Percentiles rank a stretch among this genome's conserved stretches.
phyloP scores from a whole-genome alignment of 129 eudicot species.

The Artemisia tridentata region DNA sequence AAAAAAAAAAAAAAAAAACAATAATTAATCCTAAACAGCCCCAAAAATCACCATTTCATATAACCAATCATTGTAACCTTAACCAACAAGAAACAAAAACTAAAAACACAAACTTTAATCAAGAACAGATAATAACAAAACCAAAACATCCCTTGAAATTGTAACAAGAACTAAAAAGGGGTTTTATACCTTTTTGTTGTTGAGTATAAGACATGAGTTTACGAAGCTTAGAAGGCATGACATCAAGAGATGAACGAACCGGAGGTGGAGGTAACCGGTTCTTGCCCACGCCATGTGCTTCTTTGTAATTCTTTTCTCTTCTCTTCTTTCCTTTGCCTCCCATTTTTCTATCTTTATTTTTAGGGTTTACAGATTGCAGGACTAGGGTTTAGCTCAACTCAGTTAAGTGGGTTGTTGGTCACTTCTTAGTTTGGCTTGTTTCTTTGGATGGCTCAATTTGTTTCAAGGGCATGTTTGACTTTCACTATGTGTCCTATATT shows the following conservation, averaged over 20 bases:
- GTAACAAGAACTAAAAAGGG: too few relatives aligned
- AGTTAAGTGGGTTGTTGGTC: too few relatives aligned
- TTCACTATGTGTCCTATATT: too few relatives aligned
- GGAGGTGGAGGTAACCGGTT: conserved; percentile 89
- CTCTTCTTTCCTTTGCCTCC: conserved; percentile 85
- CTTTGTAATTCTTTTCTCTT: conserved; percentile 89
- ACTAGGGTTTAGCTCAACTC: neutral
- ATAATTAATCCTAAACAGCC: too few relatives aligned
- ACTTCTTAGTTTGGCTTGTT: too few relatives aligned
- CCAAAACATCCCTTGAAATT: neutral
- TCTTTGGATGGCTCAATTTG: too few relatives aligned
- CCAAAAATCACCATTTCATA: too few relatives aligned
- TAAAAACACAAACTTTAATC: neutral
- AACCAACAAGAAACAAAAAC: neutral
- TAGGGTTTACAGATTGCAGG: neutral
- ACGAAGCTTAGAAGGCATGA: conserved; percentile 86
- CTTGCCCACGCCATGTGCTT: conserved; percentile 75
- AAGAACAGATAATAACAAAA: neutral
- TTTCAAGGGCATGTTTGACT: too few relatives aligned
- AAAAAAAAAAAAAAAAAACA: too few relatives aligned
- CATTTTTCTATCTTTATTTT: conserved; percentile 31
- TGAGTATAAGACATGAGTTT: conserved; percentile 41
- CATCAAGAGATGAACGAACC: conserved; percentile 62
- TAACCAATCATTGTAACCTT: neutral
- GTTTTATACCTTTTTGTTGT: too few relatives aligned